Base-by-base conservation (phyloP, 2,329 filamentous ascomycete genomes). In the Pyrenophora graminea region DNA sequence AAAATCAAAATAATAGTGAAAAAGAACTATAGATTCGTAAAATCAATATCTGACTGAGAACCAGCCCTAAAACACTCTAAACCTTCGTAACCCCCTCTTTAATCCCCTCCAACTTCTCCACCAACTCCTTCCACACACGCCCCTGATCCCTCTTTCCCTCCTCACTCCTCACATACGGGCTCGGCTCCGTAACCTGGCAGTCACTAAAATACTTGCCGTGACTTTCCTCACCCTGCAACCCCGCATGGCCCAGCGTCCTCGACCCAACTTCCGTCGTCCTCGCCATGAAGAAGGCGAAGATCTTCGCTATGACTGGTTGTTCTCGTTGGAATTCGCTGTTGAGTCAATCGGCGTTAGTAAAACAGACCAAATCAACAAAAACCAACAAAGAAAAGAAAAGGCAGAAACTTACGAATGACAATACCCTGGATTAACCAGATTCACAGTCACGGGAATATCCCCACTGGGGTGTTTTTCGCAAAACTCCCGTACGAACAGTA, bases 201-300 rank as follows among this genome's bases (percentile, higher is more conserved):
- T 78, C 64, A 32, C 62, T 69, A 39, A 77, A 43, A 51, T 77
- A 79, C 55, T 73, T 61, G 0, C 77, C 77, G 57, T 78, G 75
- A 1, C 60, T 69, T 51, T 75, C 70, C 3, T 55, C 47, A 0
- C 75, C 75, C 15, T 56, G 59, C 6, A 61, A 43, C 3, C 67
- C 76, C 0, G 71, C 75, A 53, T 73, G 62, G 1, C 77, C 74
- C n/a, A 79, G 61, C 1, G 70, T 77, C 18, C 76, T 56, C 7
- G 64, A 66, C 0, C 77, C 77, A 2, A 73, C 70, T 50, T 78
- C 76, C 0, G 72, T 76, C 1, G 64, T 70, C 1, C 76, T 59
- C 3, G 69, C 74, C 12, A 72, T 51, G 4, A 69, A 13, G 9
- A 60, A 44, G 6, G 59, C 55, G n/a, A 63, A 6, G 6, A 69